phyloP scores from a whole-genome alignment of 176 grass and related monocot species.

The Aegilops sharonensis region DNA sequence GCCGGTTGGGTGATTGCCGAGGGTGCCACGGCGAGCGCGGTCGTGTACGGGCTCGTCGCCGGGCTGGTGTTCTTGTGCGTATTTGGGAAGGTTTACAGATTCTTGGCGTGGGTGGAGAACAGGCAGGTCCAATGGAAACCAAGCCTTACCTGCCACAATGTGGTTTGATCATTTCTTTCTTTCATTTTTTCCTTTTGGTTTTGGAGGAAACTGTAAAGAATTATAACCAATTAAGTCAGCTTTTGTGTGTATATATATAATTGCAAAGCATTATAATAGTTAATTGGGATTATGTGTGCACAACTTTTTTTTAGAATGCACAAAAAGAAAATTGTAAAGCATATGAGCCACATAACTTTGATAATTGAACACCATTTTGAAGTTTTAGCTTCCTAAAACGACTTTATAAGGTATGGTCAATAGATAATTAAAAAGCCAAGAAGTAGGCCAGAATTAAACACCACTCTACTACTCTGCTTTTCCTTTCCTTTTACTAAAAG shows the following conservation, averaged over 20 bases:
- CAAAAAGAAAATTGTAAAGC: not conserved
- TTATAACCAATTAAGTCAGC: not conserved
- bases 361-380: not conserved
- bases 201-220: slow-evolving; percentile 21
- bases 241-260: slow-evolving; percentile 15
- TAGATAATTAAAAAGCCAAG: not conserved
- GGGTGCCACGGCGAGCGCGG: not conserved
- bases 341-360: not conserved
- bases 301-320: too few species aligned
- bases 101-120: slow-evolving; percentile 50
- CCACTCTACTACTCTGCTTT: not conserved
- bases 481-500: slow-evolving; percentile 17
- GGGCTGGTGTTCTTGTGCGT: slow-evolving; percentile 38
- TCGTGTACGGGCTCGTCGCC: slow-evolving; percentile 35
- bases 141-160: slow-evolving; percentile 20
- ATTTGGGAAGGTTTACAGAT: slow-evolving; percentile 55
- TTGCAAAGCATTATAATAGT: not conserved
- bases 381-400: not conserved
- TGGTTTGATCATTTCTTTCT: slow-evolving; percentile 14
- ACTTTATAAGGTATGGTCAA: not conserved
- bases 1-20: slow-evolving; percentile 20
- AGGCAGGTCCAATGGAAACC: slow-evolving; percentile 47
- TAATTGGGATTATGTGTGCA: too few species aligned
- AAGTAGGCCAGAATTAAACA: not conserved
- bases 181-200: not conserved